Evolutionary conservation across 176 grass and related monocot species (phyloP), one percentile per base, ranked within the genome.

Genomic region (Miscanthus lutarioriparius): DNA sequence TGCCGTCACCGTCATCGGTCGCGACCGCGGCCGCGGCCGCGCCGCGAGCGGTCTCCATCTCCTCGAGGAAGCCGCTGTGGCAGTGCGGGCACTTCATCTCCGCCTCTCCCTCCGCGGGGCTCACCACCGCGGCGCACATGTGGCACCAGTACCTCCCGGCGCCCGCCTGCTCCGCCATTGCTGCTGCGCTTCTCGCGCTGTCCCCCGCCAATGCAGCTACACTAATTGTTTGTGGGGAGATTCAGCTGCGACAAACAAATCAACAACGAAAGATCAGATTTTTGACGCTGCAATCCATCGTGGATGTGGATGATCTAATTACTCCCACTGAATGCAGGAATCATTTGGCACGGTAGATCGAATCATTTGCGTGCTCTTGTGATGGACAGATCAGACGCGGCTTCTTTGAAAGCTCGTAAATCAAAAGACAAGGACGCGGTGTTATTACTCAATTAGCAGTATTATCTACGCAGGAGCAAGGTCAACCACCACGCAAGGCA

Each of bases 21-120:
- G 4, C 22, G 43, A 4, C 4, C 45, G 14, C 13, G 14, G 43
- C 43, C 11, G n/a, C 20, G 7, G 62, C 74, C 27, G 48, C 76
- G 63, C 69, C n/a, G 65, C 86, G 80, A 56, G 81, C 85, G 80
- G 89, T 92, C 82, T 95, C 85, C 73, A 98, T 89, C 72, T 98
- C 89, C 76, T 98, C 96, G 26, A 98, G 78, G 86, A 98, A 98
- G 76, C 96, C 91, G 54, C 85, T 84, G 59, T 91, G 74, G 83
- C 96, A 98, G 14, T 74, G 69, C 5, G 96, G 96, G 93, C 96
- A 98, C 83, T 93, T 84, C 77, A 98, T 93, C 47, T 95, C 88
- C 67, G 37, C 54, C 77, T 41, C 89, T 20, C 64, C 92, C 39
- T 44, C 77, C 64, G 66, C 79, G 8, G 96, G 89, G 62, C 83